Percentiles rank a stretch among this genome's conserved stretches.
Conservation (phyloP, 345 rosid species). For the Populus simonii region DNA sequence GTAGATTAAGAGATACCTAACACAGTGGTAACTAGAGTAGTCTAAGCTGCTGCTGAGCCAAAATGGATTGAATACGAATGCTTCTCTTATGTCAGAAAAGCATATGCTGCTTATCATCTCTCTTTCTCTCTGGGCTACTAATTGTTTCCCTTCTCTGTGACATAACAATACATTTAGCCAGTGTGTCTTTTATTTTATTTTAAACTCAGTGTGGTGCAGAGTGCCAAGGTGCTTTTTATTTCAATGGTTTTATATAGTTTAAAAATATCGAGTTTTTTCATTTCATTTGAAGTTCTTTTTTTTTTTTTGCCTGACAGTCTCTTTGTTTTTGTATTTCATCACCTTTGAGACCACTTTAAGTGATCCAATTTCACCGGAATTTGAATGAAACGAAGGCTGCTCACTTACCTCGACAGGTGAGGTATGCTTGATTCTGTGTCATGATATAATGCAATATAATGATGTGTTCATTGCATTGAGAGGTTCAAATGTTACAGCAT, state of each 20-base stretch:
- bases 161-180: not conserved
- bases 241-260: not conserved
- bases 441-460: not conserved
- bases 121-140: not conserved
- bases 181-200: no score
- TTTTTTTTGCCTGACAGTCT: not conserved
- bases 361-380: not conserved
- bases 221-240: not conserved
- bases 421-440: not conserved
- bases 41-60: no score
- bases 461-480: not conserved
- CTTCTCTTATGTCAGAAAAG: no score
- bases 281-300: not conserved
- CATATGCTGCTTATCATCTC: no score
- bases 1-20: no score
- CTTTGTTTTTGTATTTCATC: not conserved
- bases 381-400: not conserved
- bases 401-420: not conserved
- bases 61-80: no score
- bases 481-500: not conserved
- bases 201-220: not conserved
- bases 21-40: no score
- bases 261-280: no score
- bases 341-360: not conserved
- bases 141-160: not conserved